A percentile compares a stretch with the other conserved stretches of the same genome.
These are phyloP conservation scores for Fomitiporia mediterranea DNA, from an alignment of 1,284 basidiomycete genomes.

Conservation along the genomic window DNA sequence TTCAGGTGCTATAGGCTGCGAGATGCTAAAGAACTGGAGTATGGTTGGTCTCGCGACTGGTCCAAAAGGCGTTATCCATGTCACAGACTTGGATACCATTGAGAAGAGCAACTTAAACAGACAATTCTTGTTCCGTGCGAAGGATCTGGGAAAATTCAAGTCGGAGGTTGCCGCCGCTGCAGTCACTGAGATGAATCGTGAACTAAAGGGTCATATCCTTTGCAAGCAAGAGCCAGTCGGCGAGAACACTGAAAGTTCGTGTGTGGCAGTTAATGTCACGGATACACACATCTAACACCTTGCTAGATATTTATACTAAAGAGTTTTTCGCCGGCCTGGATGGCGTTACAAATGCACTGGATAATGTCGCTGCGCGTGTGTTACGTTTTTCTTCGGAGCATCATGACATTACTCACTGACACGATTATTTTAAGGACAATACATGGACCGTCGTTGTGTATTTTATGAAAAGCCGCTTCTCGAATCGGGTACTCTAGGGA, in stretches of 20 bases:
- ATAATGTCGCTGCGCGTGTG: slow-evolving; percentile 94
- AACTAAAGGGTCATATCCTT: slow-evolving; percentile 83
- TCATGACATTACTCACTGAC: slow-evolving; percentile 1
- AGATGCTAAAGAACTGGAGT: slow-evolving; percentile 99
- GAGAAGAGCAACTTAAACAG: slow-evolving; percentile 99
- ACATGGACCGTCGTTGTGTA: slow-evolving; percentile 99
- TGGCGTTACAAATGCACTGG: slow-evolving; percentile 99
- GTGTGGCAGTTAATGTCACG: slow-evolving; percentile 12
- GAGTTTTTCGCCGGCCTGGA: slow-evolving; percentile 87
- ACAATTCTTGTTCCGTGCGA: slow-evolving; percentile 96
- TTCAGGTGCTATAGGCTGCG: slow-evolving; percentile 97
- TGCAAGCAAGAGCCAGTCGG: slow-evolving; percentile 95
- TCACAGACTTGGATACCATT: slow-evolving; percentile 98
- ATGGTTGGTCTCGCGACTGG: slow-evolving; percentile 97
- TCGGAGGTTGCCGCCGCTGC: slow-evolving; percentile 92
- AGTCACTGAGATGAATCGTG: slow-evolving; percentile 96
- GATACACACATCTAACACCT: neutral
- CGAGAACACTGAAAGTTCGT: slow-evolving; percentile 75
- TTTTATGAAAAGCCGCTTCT: slow-evolving; percentile 96
- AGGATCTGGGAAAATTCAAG: slow-evolving; percentile 98
- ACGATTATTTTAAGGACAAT: slow-evolving; percentile 65
- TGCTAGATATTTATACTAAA: slow-evolving; percentile 81
- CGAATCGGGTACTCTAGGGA: slow-evolving; percentile 97
- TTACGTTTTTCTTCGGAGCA: slow-evolving; percentile 22
- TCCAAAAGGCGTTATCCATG: slow-evolving; percentile 79